Evolutionary conservation across 805 yeast genomes (phyloP).

Genomic region (Saccharomyces paradoxus): DNA sequence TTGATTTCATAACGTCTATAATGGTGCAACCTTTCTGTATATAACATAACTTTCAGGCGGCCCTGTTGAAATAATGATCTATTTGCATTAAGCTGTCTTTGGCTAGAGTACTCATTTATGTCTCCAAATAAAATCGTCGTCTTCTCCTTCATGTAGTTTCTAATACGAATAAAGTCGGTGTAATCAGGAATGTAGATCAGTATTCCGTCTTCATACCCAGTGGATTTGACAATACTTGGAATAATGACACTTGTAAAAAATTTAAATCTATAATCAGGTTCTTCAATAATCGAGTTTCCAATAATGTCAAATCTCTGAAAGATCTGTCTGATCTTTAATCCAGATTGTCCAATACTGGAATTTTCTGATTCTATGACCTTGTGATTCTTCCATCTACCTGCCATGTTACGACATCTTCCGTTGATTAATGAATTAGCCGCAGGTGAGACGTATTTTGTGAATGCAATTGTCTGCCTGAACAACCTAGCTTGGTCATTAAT

Average conservation of each 20-base stretch:
- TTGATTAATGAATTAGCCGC: slow-evolving; percentile 58
- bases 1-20: slow-evolving; percentile 76
- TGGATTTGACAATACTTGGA: slow-evolving; percentile 58
- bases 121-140: slow-evolving; percentile 61
- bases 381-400: slow-evolving; percentile 55
- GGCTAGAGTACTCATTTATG: slow-evolving; percentile 75
- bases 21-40: slow-evolving; percentile 90
- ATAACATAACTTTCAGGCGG: slow-evolving; percentile 62
- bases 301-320: slow-evolving; percentile 62
- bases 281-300: slow-evolving; percentile 43
- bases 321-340: slow-evolving; percentile 56
- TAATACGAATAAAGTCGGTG: slow-evolving; percentile 73
- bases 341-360: slow-evolving; percentile 57
- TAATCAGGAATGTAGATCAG: slow-evolving; percentile 78
- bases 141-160: slow-evolving; percentile 49
- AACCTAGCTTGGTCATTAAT: slow-evolving; percentile 70
- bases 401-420: slow-evolving; percentile 44
- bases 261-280: slow-evolving; percentile 77
- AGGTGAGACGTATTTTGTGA: slow-evolving; percentile 74
- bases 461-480: slow-evolving; percentile 70
- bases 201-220: slow-evolving; percentile 62
- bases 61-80: slow-evolving; percentile 62
- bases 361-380: slow-evolving; percentile 36
- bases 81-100: slow-evolving; percentile 60
- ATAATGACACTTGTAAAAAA: slow-evolving; percentile 65